These are phyloP conservation scores for Colletotrichum brevisporum DNA, from an alignment of 2,329 filamentous ascomycete genomes.

Conservation along the genomic window DNA sequence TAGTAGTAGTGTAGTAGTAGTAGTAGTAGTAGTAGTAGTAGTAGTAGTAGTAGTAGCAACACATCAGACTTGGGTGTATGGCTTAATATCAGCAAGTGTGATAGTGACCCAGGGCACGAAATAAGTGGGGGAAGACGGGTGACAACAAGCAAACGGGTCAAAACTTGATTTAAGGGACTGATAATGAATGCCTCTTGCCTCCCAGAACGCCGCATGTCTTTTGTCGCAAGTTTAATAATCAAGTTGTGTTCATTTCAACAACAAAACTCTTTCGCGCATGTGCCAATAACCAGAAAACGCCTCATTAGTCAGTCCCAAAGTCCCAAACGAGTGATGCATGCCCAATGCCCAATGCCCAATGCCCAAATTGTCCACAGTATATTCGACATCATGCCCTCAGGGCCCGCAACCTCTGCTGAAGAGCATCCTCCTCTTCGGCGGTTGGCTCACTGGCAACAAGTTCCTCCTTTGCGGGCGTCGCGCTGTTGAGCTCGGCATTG, in stretches of 20 bases:
- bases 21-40: conserved; percentile 65
- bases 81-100: neutral
- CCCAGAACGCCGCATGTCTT: neutral
- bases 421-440: conserved; percentile 83
- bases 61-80: too few species aligned
- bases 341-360: neutral
- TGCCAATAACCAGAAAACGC: conserved; percentile 26
- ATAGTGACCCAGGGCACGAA: too few species aligned
- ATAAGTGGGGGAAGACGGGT: too few species aligned
- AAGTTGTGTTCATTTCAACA: neutral
- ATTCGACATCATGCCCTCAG: conserved; percentile 61
- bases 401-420: conserved; percentile 73
- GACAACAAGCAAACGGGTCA: too few species aligned
- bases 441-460: conserved; percentile 76
- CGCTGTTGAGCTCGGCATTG: conserved; percentile 77
- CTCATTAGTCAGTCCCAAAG: conserved; percentile 2
- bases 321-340: conserved; percentile 27
- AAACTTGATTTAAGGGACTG: neutral
- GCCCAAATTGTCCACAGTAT: neutral
- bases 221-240: neutral
- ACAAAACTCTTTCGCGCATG: conserved; percentile 6
- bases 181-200: neutral
- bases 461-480: conserved; percentile 70
- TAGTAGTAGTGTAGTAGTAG: conserved; percentile 69
- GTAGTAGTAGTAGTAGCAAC: conserved; percentile 58